Percentiles rank a stretch among this genome's conserved stretches.
Evolutionary conservation across 1,284 basidiomycete species (phyloP).

Genomic region (Tilletia horrida): DNA sequence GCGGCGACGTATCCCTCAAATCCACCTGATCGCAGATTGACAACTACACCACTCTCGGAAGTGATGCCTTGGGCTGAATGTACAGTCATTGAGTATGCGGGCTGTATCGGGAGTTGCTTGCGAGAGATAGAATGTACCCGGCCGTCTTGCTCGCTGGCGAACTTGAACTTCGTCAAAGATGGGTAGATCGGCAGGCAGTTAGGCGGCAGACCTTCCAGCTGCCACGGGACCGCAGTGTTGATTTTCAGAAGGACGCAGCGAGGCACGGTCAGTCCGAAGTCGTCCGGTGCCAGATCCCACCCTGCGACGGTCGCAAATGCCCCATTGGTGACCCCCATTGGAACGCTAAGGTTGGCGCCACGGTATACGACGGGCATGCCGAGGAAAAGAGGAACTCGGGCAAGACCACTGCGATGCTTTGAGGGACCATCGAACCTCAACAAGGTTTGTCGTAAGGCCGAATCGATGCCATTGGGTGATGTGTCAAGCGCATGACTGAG

Average conservation of each 20-base stretch:
- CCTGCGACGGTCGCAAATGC: neutral
- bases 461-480: no score
- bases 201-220: neutral
- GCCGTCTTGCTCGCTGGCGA: neutral
- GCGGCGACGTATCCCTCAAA: slow-evolving; percentile 3
- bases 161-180: neutral
- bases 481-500: neutral
- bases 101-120: neutral
- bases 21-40: neutral
- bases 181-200: neutral
- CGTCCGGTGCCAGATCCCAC: neutral
- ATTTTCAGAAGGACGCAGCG: neutral
- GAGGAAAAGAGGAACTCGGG: neutral
- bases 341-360: neutral
- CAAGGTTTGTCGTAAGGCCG: neutral
- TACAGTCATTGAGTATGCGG: neutral
- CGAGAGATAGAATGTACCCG: neutral
- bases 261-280: neutral
- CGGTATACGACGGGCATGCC: slow-evolving; percentile 1
- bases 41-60: neutral
- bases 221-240: neutral
- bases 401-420: neutral
- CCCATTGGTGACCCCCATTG: neutral
- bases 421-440: neutral
- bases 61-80: slow-evolving; percentile 7